Evolutionary conservation across 805 yeast genomes (phyloP).

Genomic region (Kodamaea nitidulidarum): DNA sequence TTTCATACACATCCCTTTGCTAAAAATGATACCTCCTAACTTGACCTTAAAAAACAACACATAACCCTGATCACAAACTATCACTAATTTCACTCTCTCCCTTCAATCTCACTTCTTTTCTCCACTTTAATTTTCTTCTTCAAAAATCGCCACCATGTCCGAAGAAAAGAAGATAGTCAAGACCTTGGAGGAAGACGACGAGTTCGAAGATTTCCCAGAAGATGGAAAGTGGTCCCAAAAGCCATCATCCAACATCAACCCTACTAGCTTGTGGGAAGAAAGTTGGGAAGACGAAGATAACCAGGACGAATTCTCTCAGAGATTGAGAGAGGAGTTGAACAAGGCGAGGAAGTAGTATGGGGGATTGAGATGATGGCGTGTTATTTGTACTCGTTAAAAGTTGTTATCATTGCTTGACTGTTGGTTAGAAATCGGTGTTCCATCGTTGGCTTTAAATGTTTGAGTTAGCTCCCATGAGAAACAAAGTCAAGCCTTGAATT

Average conservation of each 20-base stretch:
- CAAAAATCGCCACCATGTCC: slow-evolving; percentile 1
- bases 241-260: slow-evolving; percentile 49
- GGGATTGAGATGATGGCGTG: no score
- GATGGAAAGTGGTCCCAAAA: slow-evolving; percentile 71
- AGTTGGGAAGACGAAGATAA: slow-evolving; percentile 97
- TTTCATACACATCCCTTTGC: no score
- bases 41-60: no score
- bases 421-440: no score
- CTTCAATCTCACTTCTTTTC: background rate
- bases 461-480: no score
- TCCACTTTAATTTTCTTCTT: background rate
- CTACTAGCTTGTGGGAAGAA: slow-evolving; percentile 82
- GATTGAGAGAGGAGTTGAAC: slow-evolving; percentile 50
- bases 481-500: no score
- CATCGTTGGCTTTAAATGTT: no score
- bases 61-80: no score
- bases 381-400: no score
- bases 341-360: slow-evolving; percentile 10
- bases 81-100: no score
- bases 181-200: slow-evolving; percentile 92
- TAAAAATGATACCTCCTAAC: no score
- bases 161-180: slow-evolving; percentile 47
- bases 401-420: no score
- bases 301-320: slow-evolving; percentile 80
- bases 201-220: slow-evolving; percentile 93